phyloP scores from a whole-genome alignment of 2,329 filamentous ascomycete genomes.

The Raffaelea ambrosiae region DNA sequence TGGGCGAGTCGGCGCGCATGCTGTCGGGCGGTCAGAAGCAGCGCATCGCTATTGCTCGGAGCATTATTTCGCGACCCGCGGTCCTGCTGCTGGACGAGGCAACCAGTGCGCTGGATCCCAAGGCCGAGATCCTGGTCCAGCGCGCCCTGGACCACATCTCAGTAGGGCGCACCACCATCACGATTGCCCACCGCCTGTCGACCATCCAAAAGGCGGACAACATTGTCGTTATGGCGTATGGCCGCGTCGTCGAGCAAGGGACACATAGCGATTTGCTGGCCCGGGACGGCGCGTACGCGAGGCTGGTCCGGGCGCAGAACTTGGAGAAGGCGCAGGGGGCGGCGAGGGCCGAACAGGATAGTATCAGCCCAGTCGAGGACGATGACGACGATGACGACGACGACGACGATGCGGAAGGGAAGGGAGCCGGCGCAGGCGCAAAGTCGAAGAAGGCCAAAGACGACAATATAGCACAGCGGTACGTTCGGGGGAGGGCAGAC shows the following conservation, averaged over 20 bases:
- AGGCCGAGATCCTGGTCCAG: constrained; percentile 21
- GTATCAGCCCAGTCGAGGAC: neutral
- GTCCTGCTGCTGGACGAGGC: constrained; percentile 22
- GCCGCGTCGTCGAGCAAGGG: constrained; percentile 61
- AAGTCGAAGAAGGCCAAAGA: neutral
- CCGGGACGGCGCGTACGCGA: constrained; percentile 52
- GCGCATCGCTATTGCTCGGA: constrained; percentile 51
- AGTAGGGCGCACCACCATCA: constrained; percentile 22
- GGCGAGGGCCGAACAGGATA: constrained; percentile 13
- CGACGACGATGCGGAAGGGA: neutral
- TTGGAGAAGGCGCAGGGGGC: constrained; percentile 19
- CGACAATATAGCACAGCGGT: neutral
- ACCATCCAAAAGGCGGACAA: constrained; percentile 69
- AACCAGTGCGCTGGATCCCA: constrained; percentile 43
- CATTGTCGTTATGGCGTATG: constrained; percentile 67
- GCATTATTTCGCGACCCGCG: constrained; percentile 20
- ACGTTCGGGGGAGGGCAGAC: too few species aligned
- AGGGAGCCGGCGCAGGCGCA: neutral
- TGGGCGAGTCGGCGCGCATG: constrained; percentile 70
- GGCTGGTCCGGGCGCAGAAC: constrained; percentile 54
- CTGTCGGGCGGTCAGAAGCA: constrained; percentile 70
- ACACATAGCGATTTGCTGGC: constrained; percentile 62
- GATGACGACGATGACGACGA: neutral
- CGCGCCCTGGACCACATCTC: constrained; percentile 20
- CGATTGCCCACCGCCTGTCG: constrained; percentile 63